A percentile compares a stretch with the other conserved stretches of the same genome.
Evolutionary conservation across 75 land plant genomes (phyloP).

Genomic region (Adiantum capillusveneris): DNA sequence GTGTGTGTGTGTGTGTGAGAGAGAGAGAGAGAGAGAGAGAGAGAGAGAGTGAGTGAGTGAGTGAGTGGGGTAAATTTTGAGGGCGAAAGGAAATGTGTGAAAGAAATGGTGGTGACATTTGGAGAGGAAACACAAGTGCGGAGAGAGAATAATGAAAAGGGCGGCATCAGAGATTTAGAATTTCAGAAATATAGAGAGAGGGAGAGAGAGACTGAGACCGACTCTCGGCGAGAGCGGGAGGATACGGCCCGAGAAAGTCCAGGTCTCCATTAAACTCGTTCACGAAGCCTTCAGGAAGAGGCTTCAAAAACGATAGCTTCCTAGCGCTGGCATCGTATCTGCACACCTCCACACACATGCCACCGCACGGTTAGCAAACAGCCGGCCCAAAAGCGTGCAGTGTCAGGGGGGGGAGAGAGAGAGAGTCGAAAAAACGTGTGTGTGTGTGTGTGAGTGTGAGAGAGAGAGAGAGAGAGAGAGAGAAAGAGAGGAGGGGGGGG

Average conservation of each 20-base stretch:
- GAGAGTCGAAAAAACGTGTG: neutral
- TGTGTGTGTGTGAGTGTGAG: neutral
- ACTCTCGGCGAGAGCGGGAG: slow-evolving; percentile 10
- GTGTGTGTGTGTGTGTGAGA: no score
- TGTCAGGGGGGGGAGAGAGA: neutral
- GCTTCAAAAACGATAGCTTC: slow-evolving; percentile 41
- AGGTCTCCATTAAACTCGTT: slow-evolving; percentile 37
- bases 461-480: slow-evolving; percentile 1
- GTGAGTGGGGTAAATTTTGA: no score
- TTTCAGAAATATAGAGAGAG: neutral
- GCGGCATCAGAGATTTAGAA: no score
- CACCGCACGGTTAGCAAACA: neutral
- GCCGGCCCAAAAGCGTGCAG: neutral
- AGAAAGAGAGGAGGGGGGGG: neutral
- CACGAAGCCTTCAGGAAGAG: slow-evolving; percentile 32
- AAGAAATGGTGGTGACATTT: no score
- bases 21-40: no score
- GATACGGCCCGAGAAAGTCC: slow-evolving; percentile 86
- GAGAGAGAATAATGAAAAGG: no score
- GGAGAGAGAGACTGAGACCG: neutral
- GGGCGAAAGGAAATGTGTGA: no score
- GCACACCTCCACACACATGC: slow-evolving; percentile 1
- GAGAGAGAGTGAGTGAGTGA: no score
- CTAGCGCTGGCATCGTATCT: slow-evolving; percentile 58
- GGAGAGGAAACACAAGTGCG: no score